Conservation (phyloP, 139 green algal genomes). For the Dunaliella sp. region DNA sequence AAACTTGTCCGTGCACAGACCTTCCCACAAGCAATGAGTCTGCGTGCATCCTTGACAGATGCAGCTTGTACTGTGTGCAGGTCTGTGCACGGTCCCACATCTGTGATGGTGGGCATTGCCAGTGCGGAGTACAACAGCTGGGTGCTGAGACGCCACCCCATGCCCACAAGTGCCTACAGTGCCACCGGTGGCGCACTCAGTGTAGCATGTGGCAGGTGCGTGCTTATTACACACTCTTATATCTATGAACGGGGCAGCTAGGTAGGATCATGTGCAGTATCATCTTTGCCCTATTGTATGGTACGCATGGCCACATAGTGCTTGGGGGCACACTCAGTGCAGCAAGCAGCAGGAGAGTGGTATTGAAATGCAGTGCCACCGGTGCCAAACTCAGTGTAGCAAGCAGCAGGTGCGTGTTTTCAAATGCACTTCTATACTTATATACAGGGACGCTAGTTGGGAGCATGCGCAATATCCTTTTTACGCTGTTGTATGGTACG, state of each 20-base stretch:
- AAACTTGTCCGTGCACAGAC: not conserved
- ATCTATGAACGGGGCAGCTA: not conserved
- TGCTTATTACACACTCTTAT: not conserved
- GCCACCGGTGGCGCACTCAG: conserved; percentile 59
- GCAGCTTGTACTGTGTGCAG: conserved; percentile 10
- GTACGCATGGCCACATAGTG: not conserved
- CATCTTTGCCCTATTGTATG: no score
- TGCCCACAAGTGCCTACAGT: conserved; percentile 49
- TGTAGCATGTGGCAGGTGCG: conserved; percentile 57
- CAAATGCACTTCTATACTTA: not conserved
- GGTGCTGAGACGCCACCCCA: conserved; percentile 15
- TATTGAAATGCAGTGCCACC: conserved; percentile 63
- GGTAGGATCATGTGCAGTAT: no score
- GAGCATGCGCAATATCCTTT: no score
- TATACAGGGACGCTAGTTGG: not conserved
- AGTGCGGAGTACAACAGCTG: conserved; percentile 82
- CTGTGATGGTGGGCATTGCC: conserved; percentile 73
- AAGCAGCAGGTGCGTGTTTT: conserved; percentile 33
- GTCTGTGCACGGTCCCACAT: conserved; percentile 11
- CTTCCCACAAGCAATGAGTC: not conserved
- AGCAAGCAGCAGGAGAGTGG: not conserved
- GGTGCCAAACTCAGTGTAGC: conserved; percentile 63
- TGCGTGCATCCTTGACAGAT: not conserved
- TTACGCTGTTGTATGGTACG: no score
- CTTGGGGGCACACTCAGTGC: not conserved